Base-by-base conservation (phyloP, 148 eudicot genomes). In the Hydrangea macrophylla region DNA sequence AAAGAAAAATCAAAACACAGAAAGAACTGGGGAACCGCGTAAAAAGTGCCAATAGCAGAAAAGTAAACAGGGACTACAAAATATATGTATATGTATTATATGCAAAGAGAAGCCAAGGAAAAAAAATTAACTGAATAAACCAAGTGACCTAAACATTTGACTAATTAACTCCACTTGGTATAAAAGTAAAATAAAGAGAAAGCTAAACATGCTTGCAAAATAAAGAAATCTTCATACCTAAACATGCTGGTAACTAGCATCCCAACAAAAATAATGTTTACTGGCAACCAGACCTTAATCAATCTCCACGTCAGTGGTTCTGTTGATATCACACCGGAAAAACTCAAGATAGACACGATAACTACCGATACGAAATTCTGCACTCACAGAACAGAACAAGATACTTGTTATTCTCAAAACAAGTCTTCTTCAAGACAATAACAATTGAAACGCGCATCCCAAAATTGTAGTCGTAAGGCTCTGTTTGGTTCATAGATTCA, bases 191-290 rank as follows among this genome's bases (percentile, higher is more conserved):
- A 11, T 53, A 32, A 20, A 11, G 23, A 50, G 32, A 22, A 22
- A 10, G 9, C 2, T 22, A 50, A 73, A 58, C 20, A 55, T 18
- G 25, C 33, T n/a, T 51, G 64, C 58, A 58, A 44, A 60, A 15
- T 26, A 37, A 53, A 53, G 54, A 54, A 60, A 61, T 62, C 15
- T 31, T 55, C 70, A 61, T 75, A 95, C 97, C 99, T 95, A 75
- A 91, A 87, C 99, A 95, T 95, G 85, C 99, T 95, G 64, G 99
- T 91, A 70, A 89, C 73, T 60, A 95, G 96, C 99, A 95, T 95
- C 68, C 96, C 97, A n/a, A 95, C 97, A 73, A 95, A 95, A 74
- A 95, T 89, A 55, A 89, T 33, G 64, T 95, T 95, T 42, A 95
- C 99, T 51, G 99, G 99, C 48, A 95, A 67, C 99, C 99, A 95